These are phyloP conservation scores for Ceratobasidium sp. DNA, from an alignment of 1,284 basidiomycete genomes.

Conservation along the genomic window DNA sequence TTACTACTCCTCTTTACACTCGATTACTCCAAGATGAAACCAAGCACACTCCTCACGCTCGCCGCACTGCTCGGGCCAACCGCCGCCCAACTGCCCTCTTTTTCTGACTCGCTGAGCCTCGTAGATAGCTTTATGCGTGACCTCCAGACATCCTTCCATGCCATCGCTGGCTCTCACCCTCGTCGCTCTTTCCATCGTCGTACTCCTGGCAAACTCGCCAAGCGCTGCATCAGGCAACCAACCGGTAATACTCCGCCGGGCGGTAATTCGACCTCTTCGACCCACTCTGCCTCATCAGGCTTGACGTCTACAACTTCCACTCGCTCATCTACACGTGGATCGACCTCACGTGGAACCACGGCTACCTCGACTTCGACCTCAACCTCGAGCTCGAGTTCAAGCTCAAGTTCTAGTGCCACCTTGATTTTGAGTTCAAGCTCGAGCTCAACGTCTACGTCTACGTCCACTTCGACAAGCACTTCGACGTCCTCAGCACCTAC, in stretches of 20 bases:
- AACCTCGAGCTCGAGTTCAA: neutral
- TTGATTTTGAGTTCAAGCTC: neutral
- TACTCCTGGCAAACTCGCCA: slow-evolving; percentile 16
- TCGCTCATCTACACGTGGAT: neutral
- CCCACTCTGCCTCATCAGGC: neutral
- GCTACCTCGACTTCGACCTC: slow-evolving; percentile 7
- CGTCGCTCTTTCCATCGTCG: slow-evolving; percentile 32
- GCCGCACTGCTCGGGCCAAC: slow-evolving; percentile 10
- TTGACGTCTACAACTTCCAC: slow-evolving; percentile 2
- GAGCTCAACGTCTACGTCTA: slow-evolving; percentile 1
- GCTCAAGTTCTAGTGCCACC: slow-evolving; percentile 19
- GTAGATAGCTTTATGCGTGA: slow-evolving; percentile 37
- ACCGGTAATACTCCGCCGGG: neutral
- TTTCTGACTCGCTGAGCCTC: slow-evolving; percentile 31
- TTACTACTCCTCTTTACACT: neutral
- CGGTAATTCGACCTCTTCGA: neutral
- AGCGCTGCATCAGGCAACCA: slow-evolving; percentile 18
- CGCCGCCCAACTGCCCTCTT: slow-evolving; percentile 34
- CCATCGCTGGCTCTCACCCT: slow-evolving; percentile 4
- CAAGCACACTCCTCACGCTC: neutral
- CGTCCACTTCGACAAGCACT: slow-evolving; percentile 15
- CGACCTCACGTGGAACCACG: slow-evolving; percentile 5
- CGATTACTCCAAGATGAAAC: slow-evolving; percentile 23
- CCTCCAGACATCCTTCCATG: slow-evolving; percentile 24
- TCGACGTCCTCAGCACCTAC: slow-evolving; percentile 19